Conservation (phyloP, 192 early-diverging fungal genomes). For the Coemansia sp. region DNA sequence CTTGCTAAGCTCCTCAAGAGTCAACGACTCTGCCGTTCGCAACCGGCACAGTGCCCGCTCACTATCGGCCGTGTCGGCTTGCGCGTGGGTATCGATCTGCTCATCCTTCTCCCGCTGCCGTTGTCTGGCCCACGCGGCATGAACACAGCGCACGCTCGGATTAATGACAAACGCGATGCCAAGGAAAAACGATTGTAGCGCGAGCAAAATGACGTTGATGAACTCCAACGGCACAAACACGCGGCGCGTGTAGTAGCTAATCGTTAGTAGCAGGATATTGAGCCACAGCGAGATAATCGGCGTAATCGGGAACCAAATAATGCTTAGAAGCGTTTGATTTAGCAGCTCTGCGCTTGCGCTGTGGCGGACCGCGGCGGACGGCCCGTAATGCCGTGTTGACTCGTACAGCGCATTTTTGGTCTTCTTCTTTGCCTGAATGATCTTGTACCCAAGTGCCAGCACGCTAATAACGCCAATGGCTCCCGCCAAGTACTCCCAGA, state of each 20-base stretch:
- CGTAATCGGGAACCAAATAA: slow-evolving; percentile 46
- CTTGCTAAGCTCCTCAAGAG: background rate
- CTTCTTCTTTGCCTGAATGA: slow-evolving; percentile 20
- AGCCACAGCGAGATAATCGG: slow-evolving; percentile 45
- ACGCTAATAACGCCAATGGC: slow-evolving; percentile 31
- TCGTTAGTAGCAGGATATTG: slow-evolving; percentile 18
- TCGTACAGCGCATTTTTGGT: slow-evolving; percentile 10
- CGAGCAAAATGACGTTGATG: slow-evolving; percentile 30
- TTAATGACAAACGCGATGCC: slow-evolving; percentile 36
- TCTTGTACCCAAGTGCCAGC: slow-evolving; percentile 6
- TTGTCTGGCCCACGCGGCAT: background rate
- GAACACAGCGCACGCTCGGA: slow-evolving; percentile 15
- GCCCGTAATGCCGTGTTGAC: slow-evolving; percentile 13
- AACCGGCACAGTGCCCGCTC: slow-evolving; percentile 3
- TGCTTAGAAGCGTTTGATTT: slow-evolving; percentile 24
- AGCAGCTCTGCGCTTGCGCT: slow-evolving; percentile 18
- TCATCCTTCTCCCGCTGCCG: background rate
- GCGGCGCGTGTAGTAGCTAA: slow-evolving; percentile 24
- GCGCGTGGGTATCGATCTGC: background rate
- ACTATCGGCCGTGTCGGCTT: background rate
- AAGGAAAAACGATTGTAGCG: slow-evolving; percentile 33
- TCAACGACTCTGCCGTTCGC: background rate
- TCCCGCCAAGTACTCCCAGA: slow-evolving; percentile 37
- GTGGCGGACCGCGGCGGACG: background rate
- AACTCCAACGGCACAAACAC: slow-evolving; percentile 28